A percentile compares a stretch with the other conserved stretches of the same genome.
Conservation (phyloP, 75 land plant genomes). For the Pinus taeda region DNA sequence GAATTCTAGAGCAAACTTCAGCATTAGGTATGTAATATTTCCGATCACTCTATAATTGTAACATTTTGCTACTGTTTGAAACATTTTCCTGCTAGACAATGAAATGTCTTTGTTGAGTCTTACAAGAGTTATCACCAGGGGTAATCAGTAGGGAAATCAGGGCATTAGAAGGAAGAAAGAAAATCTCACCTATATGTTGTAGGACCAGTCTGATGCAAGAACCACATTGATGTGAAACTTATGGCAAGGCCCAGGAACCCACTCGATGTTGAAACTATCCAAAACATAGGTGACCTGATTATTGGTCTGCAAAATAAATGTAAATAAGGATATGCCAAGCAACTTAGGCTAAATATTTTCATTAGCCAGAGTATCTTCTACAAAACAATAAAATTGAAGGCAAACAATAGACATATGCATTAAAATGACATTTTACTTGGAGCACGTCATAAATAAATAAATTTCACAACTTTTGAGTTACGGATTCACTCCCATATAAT, state of each 20-base stretch:
- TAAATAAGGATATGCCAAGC: neutral
- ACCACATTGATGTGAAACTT: conserved; percentile 99
- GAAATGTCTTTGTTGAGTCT: neutral
- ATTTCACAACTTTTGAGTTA: no score
- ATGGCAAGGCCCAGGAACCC: conserved; percentile 91
- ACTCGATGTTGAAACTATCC: conserved; percentile 80
- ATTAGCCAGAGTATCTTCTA: neutral
- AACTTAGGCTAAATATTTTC: neutral
- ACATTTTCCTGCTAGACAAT: no score
- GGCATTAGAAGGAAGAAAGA: neutral
- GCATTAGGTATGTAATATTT: no score
- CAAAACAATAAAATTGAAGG: neutral
- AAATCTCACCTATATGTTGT: conserved; percentile 89
- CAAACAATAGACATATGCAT: no score
- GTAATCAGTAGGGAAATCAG: neutral
- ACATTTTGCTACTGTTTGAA: no score
- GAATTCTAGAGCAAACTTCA: no score
- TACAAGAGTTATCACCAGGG: neutral
- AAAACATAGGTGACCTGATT: conserved; percentile 60
- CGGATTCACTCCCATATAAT: no score
- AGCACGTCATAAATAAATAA: neutral
- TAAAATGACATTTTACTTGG: no score
- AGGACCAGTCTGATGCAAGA: conserved; percentile 87
- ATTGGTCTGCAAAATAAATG: conserved; percentile 26
- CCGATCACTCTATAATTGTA: no score